Evolutionary conservation across 805 yeast genomes (phyloP).

Genomic region (Candida ortonii): DNA sequence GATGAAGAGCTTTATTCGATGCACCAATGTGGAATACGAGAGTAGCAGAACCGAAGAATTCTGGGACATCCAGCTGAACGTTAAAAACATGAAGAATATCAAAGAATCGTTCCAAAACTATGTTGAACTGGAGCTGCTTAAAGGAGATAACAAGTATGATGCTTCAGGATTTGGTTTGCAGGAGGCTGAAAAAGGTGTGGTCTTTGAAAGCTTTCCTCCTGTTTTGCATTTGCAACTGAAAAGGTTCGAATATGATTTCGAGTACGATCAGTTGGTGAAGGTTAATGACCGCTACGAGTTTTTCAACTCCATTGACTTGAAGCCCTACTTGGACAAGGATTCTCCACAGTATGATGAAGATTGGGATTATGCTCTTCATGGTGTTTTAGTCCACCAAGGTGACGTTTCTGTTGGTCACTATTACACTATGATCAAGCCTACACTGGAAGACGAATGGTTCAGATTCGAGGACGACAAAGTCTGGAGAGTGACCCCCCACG

Average conservation of each 20-base stretch:
- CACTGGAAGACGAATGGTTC: slow-evolving; percentile 68
- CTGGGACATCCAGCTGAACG: slow-evolving; percentile 97
- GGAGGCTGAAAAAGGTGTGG: slow-evolving; percentile 95
- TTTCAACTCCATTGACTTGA: slow-evolving; percentile 76
- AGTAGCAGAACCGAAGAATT: slow-evolving; percentile 89
- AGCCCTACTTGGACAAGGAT: slow-evolving; percentile 70
- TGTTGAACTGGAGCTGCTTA: slow-evolving; percentile 81
- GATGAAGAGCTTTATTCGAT: slow-evolving; percentile 92
- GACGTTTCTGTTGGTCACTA: slow-evolving; percentile 96
- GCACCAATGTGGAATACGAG: slow-evolving; percentile 91
- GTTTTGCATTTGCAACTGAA: slow-evolving; percentile 91
- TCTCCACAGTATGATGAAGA: slow-evolving; percentile 46
- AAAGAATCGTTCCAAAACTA: slow-evolving; percentile 80
- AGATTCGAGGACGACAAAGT: slow-evolving; percentile 96
- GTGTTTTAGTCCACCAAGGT: slow-evolving; percentile 94
- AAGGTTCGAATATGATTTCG: slow-evolving; percentile 91
- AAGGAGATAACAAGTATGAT: slow-evolving; percentile 93
- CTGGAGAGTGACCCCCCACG: slow-evolving; percentile 76
- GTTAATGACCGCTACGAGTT: slow-evolving; percentile 90
- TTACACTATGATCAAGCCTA: slow-evolving; percentile 89
- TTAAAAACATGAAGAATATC: slow-evolving; percentile 72
- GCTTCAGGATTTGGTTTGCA: slow-evolving; percentile 89
- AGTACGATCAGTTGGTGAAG: slow-evolving; percentile 82
- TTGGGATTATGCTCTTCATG: slow-evolving; percentile 82
- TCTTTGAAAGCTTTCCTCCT: slow-evolving; percentile 85